phyloP scores from a whole-genome alignment of 2,329 filamentous ascomycete species.

The Neospermospora avenae region DNA sequence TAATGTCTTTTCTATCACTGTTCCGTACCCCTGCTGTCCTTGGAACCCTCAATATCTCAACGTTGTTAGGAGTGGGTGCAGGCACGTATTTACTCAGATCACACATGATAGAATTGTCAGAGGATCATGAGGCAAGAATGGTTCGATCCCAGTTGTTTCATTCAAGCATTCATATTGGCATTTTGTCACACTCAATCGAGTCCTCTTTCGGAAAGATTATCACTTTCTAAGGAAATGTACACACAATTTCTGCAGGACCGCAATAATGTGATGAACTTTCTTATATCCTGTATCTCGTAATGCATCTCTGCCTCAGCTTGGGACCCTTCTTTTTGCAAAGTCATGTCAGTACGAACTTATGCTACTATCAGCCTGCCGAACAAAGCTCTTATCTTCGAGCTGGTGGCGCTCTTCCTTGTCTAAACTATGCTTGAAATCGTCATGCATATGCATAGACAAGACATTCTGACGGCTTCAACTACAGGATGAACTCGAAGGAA shows the following conservation, averaged over 20 bases:
- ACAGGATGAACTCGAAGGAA: slow-evolving; percentile 24
- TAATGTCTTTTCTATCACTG: slow-evolving; percentile 19
- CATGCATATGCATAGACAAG: background rate
- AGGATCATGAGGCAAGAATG: slow-evolving; percentile 27
- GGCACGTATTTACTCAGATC: slow-evolving; percentile 24
- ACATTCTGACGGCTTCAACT: slow-evolving; percentile 9
- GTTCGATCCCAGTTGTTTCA: slow-evolving; percentile 8
- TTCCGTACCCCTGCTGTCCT: slow-evolving; percentile 17
- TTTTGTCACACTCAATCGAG: background rate
- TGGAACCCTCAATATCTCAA: slow-evolving; percentile 15
- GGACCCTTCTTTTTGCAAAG: background rate
- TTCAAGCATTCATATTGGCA: background rate
- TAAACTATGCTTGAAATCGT: background rate
- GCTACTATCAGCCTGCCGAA: background rate
- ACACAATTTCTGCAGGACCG: too few species aligned
- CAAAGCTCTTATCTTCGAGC: background rate
- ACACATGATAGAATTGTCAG: slow-evolving; percentile 26
- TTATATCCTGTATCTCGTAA: too few species aligned
- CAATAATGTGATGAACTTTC: too few species aligned
- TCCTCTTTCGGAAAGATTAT: too few species aligned
- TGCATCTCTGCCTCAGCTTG: too few species aligned
- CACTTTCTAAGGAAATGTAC: too few species aligned
- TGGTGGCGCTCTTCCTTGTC: background rate
- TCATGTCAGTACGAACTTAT: background rate
- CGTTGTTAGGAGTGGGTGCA: slow-evolving; percentile 16